Percentiles rank a stretch among this genome's conserved stretches.
These are phyloP conservation scores for Phyllosticta citrichinensis DNA, from an alignment of 2,329 filamentous ascomycete species.

Conservation along the genomic window DNA sequence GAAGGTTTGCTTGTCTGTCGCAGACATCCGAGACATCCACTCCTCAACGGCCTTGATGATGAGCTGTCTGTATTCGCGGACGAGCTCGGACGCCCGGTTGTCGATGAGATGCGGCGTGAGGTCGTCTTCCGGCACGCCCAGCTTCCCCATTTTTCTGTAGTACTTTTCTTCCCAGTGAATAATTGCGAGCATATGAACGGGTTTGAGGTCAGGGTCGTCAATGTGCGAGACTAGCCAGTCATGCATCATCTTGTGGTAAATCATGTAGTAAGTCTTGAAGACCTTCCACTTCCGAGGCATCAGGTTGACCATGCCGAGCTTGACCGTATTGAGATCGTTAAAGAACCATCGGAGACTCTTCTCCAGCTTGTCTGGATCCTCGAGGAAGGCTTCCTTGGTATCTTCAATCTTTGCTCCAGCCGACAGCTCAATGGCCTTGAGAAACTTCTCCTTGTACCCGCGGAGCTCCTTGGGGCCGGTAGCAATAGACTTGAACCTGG, in stretches of 20 bases:
- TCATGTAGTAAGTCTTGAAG: slow-evolving; percentile 75
- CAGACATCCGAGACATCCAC: slow-evolving; percentile 92
- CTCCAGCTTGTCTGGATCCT: slow-evolving; percentile 71
- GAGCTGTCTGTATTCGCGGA: slow-evolving; percentile 86
- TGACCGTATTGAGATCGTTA: slow-evolving; percentile 92
- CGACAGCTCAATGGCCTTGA: slow-evolving; percentile 65
- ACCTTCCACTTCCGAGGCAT: slow-evolving; percentile 98
- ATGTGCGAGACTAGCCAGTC: slow-evolving; percentile 78
- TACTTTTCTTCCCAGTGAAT: slow-evolving; percentile 95
- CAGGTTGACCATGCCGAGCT: slow-evolving; percentile 79
- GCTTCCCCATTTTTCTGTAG: slow-evolving; percentile 87
- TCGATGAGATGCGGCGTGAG: slow-evolving; percentile 80
- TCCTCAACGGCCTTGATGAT: slow-evolving; percentile 94
- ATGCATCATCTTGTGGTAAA: slow-evolving; percentile 93
- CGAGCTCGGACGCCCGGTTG: slow-evolving; percentile 77
- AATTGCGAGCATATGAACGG: slow-evolving; percentile 80
- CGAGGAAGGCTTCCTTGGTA: slow-evolving; percentile 64
- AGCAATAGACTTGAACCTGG: slow-evolving; percentile 88
- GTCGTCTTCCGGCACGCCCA: slow-evolving; percentile 69
- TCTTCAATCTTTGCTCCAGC: slow-evolving; percentile 65
- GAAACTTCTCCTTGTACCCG: slow-evolving; percentile 94
- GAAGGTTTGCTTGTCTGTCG: slow-evolving; percentile 73
- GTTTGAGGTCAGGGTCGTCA: slow-evolving; percentile 74
- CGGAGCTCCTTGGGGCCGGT: slow-evolving; percentile 84
- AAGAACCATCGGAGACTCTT: slow-evolving; percentile 95